Conservation (phyloP, 257 asterid species). For the Nicotiana attenuata region DNA sequence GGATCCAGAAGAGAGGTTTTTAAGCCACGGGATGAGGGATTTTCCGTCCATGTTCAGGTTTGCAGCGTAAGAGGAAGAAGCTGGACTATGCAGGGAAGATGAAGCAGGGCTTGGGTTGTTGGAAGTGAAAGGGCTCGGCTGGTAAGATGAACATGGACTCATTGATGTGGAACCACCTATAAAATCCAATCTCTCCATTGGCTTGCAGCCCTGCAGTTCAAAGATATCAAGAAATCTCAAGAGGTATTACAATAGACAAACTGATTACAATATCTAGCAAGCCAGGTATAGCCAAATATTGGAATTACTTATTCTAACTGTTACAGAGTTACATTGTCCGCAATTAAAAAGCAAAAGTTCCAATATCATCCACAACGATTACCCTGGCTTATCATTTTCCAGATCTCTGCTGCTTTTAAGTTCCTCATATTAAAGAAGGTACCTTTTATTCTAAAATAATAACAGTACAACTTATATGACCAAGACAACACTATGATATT, state of each 20-base stretch:
- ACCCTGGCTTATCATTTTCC: not conserved
- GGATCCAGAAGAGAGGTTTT: slow-evolving; percentile 51
- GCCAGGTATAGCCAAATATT: not conserved
- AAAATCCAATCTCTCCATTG: slow-evolving; percentile 46
- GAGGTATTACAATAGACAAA: not conserved
- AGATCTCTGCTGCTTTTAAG: not conserved
- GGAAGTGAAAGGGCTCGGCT: slow-evolving; percentile 45
- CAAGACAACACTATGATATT: not conserved
- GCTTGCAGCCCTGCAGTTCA: slow-evolving; percentile 49
- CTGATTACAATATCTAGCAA: not conserved
- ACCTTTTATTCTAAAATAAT: not conserved
- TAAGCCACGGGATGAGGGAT: slow-evolving; percentile 75
- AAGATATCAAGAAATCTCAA: not conserved
- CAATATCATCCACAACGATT: not conserved
- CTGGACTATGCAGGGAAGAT: slow-evolving; percentile 59
- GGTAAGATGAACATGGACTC: slow-evolving; percentile 54
- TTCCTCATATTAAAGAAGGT: not conserved
- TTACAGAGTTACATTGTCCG: not conserved
- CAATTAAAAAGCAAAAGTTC: too few species aligned
- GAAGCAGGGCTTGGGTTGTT: slow-evolving; percentile 51
- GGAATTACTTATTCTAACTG: not conserved
- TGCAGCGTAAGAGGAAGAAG: slow-evolving; percentile 36
- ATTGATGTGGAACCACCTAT: slow-evolving; percentile 49
- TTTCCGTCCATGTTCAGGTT: slow-evolving; percentile 38
- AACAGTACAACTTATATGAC: not conserved